Base-by-base conservation (phyloP, 2,329 filamentous ascomycete species). In the Onygenales sp. region DNA sequence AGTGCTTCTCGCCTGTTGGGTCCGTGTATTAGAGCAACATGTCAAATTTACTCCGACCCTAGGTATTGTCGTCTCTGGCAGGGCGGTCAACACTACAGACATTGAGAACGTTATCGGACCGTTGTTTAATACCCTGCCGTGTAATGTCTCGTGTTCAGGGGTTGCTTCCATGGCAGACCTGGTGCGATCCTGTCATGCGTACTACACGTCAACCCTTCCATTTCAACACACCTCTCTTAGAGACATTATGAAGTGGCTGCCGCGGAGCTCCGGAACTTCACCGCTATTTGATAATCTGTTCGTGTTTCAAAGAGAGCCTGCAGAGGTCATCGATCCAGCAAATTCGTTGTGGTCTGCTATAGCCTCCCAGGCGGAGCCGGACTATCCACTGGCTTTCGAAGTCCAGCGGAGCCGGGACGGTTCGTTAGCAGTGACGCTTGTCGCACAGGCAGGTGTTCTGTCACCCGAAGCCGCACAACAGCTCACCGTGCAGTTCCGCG, bases 121-220 rank as follows among this genome's bases (percentile, higher is more conserved):
- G 0, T 72, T 96, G 17, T 95, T 96, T 77, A 96, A 96, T 64
- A 95, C 90, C 0, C 73, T 96, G 1, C 89, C 91, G 0, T 89
- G 86, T 64, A 77, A 80, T 52, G 69, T 83, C 36, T 64, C 71
- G 5, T 59, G 78, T 11, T 56, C 69, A 6, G 58, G 66, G 0
- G 63, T 68, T 0, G 72, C 77, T 4, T 81, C 76, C 0, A 89
- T 86, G 82, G 65, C 70, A 0, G 75, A 79, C 0, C 67, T 89
- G 1, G 73, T 89, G 21, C 74, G 71, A 13, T 71, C 74, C 50
- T 88, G 86, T 56, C 89, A 95, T 61, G 70, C 81, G 0, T 89
- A 86, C 64, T 89, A 88, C 63, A 78, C 82, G 1, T 72, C 78
- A 0, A 77, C 81, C 9, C 73, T 93, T 17, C 77, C 83, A 0